Conservation (phyloP, 805 yeast genomes). For the Candida taoyuanica region DNA sequence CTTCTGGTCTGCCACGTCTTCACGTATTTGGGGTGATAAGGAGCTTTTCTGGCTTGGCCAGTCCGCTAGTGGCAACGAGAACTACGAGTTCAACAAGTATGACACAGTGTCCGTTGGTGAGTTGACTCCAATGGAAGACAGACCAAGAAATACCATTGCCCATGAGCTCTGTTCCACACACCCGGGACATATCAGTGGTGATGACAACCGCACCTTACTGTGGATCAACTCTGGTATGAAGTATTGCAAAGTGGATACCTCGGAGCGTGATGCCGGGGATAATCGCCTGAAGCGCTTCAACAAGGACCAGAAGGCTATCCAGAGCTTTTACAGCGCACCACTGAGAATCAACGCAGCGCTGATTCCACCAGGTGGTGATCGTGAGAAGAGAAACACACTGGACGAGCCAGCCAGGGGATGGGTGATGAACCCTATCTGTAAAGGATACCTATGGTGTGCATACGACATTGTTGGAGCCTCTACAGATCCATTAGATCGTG, state of each 20-base stretch:
- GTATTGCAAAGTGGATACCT: constrained; percentile 46
- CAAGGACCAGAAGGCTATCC: constrained; percentile 2
- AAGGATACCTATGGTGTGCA: constrained; percentile 58
- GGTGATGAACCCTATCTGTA: constrained; percentile 47
- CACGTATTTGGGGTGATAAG: constrained; percentile 76
- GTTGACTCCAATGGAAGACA: constrained; percentile 23
- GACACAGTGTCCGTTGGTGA: constrained; percentile 37
- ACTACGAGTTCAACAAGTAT: constrained; percentile 34
- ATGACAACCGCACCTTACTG: constrained; percentile 40
- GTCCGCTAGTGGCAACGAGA: constrained; percentile 35
- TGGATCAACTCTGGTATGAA: constrained; percentile 74
- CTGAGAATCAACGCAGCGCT: constrained; percentile 42
- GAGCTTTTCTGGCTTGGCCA: constrained; percentile 75
- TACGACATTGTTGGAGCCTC: constrained; percentile 46
- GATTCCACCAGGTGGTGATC: constrained; percentile 43
- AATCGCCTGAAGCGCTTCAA: constrained; percentile 23
- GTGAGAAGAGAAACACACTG: constrained; percentile 22
- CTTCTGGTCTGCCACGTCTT: constrained; percentile 35
- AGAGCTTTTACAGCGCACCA: constrained; percentile 32
- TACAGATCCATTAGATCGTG: constrained; percentile 23
- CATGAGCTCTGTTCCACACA: constrained; percentile 57
- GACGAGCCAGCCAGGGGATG: constrained; percentile 49
- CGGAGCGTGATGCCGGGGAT: constrained; percentile 29
- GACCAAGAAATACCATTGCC: constrained; percentile 17
- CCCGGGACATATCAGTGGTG: constrained; percentile 54